Conservation (phyloP, 2,329 filamentous ascomycete genomes). For the Alternaria angustiovoidea region DNA sequence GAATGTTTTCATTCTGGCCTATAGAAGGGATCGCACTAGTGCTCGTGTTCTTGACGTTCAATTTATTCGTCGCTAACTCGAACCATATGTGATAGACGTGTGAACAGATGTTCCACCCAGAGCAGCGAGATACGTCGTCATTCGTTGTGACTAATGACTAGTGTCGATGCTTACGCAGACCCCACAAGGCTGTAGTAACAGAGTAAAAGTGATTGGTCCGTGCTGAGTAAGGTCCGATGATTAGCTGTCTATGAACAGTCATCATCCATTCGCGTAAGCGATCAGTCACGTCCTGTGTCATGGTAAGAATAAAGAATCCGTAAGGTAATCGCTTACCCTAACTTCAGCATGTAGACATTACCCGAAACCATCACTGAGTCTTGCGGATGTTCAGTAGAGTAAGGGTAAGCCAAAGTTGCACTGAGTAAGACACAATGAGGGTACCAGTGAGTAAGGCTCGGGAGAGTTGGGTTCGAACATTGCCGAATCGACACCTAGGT, state of each 20-base stretch:
- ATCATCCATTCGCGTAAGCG: background rate
- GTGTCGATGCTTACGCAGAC: background rate
- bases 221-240: background rate
- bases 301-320: background rate
- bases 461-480: background rate
- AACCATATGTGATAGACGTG: background rate
- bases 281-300: background rate
- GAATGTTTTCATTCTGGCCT: background rate
- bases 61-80: background rate
- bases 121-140: background rate
- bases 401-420: background rate
- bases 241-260: background rate
- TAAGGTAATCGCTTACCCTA: background rate
- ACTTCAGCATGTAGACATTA: background rate
- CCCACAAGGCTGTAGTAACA: background rate
- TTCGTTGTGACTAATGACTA: background rate
- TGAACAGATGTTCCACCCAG: background rate
- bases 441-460: background rate
- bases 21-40: background rate
- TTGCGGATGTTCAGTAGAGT: background rate
- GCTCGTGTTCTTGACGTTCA: background rate
- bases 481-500: background rate
- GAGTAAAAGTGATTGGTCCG: background rate
- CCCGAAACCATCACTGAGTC: background rate
- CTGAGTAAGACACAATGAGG: background rate